Evolutionary conservation across 306 rosid genomes (phyloP).

Genomic region (Macrotyloma uniflorum): DNA sequence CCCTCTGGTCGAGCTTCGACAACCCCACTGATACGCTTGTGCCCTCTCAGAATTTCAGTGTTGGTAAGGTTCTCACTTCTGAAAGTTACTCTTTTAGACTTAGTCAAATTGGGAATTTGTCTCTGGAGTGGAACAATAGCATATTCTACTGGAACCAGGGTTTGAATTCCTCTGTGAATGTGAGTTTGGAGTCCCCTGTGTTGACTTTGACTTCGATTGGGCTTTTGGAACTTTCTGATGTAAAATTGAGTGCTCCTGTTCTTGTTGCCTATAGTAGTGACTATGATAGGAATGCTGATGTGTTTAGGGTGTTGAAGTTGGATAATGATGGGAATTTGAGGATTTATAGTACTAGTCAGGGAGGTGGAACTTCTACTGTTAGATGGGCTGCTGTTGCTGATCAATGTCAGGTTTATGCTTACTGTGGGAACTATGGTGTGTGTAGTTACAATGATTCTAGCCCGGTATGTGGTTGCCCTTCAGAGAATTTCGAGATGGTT

Average conservation of each 20-base stretch:
- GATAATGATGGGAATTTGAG: slow-evolving; percentile 74
- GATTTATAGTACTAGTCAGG: slow-evolving; percentile 55
- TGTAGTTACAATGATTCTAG: slow-evolving; percentile 62
- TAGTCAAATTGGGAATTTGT: slow-evolving; percentile 47
- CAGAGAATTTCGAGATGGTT: slow-evolving; percentile 62
- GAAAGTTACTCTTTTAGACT: slow-evolving; percentile 59
- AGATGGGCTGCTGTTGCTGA: slow-evolving; percentile 72
- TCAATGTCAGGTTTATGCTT: slow-evolving; percentile 71
- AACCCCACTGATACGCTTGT: slow-evolving; percentile 66
- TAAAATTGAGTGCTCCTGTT: slow-evolving; percentile 29
- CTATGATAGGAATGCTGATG: slow-evolving; percentile 47
- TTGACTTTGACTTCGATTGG: slow-evolving; percentile 53
- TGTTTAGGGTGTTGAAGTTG: slow-evolving; percentile 59
- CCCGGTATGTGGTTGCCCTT: slow-evolving; percentile 69
- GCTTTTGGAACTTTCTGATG: slow-evolving; percentile 53
- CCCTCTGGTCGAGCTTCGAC: slow-evolving; percentile 72
- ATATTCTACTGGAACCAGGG: slow-evolving; percentile 59
- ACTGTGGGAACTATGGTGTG: slow-evolving; percentile 71
- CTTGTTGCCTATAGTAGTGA: slow-evolving; percentile 68
- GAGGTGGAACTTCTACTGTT: slow-evolving; percentile 40
- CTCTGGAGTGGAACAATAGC: slow-evolving; percentile 60
- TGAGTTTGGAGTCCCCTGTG: slow-evolving; percentile 46
- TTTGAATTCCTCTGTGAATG: slow-evolving; percentile 53
- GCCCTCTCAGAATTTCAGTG: slow-evolving; percentile 62
- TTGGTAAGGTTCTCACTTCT: slow-evolving; percentile 48